Evolutionary conservation across 371 early-diverging fungal genomes (phyloP), one percentile per base, ranked within the genome.

Genomic region (Batrachochytrium dendrobatidis): DNA sequence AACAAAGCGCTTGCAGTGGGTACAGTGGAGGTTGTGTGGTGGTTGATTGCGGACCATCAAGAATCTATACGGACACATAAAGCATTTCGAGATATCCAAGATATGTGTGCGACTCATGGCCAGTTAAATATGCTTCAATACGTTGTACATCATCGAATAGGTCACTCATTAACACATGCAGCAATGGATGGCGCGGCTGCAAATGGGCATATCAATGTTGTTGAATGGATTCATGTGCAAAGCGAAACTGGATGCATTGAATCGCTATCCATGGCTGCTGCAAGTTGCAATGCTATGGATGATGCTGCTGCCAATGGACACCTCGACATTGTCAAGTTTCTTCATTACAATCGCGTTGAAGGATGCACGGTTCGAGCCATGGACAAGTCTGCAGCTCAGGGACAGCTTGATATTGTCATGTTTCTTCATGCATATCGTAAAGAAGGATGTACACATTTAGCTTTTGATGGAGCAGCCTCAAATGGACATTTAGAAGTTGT

Each of bases 131-230:
- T n/a, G n/a, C n/a, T n/a, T n/a, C n/a, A n/a, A n/a, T n/a, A n/a
- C n/a, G n/a, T n/a, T n/a, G n/a, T n/a, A n/a, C n/a, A n/a, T n/a
- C n/a, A n/a, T n/a, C n/a, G n/a, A n/a, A n/a, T n/a, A n/a, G n/a
- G n/a, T n/a, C n/a, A n/a, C n/a, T n/a, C n/a, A n/a, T n/a, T n/a
- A n/a, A n/a, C n/a, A n/a, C n/a, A n/a, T n/a, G n/a, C n/a, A n/a
- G 66, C 66, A 3, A 64, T 66, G 55, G 59, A 66, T 52, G 20
- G 22, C 5, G 66, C 66, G n/a, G 62, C 66, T 2, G 35, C 4
- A 20, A 12, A 20, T 18, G 62, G 66, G 18, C 59, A 58, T 34
- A 52, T 62, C 22, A 34, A 58, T 18, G 34, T 66, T 17, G 57
- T 66, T 24, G 24, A 31, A 28, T 61, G 29, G 15, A 48, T 65